A percentile compares a stretch with the other conserved stretches of the same genome.
Evolutionary conservation across 176 grass and related monocot species (phyloP).

Genomic region (Triticum aestivum): IWGSC_CS_RefSeq_v2.1 NC_057799.1:615253792-615254291

Average conservation of each 20-base stretch:
- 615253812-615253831: conserved; percentile 65
- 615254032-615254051: conserved; percentile 82
- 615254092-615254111: conserved; percentile 66
- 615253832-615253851: conserved; percentile 74
- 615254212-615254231: no score
- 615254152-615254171: conserved; percentile 73
- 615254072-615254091: conserved; percentile 74
- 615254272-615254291: neutral
- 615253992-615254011: neutral
- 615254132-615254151: conserved; percentile 70
- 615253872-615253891: conserved; percentile 52
- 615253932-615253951: neutral
- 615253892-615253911: conserved; percentile 46
- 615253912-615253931: neutral
- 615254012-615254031: conserved; percentile 58
- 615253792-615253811: conserved; percentile 47
- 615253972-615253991: neutral
- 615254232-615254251: neutral
- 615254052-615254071: conserved; percentile 83
- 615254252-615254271: neutral
- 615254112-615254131: conserved; percentile 48
- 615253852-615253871: conserved; percentile 69
- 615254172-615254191: no score
- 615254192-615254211: neutral
- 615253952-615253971: neutral